Conservation (phyloP, 768 basidiomycete species). For the Agrocybe praecox region DNA sequence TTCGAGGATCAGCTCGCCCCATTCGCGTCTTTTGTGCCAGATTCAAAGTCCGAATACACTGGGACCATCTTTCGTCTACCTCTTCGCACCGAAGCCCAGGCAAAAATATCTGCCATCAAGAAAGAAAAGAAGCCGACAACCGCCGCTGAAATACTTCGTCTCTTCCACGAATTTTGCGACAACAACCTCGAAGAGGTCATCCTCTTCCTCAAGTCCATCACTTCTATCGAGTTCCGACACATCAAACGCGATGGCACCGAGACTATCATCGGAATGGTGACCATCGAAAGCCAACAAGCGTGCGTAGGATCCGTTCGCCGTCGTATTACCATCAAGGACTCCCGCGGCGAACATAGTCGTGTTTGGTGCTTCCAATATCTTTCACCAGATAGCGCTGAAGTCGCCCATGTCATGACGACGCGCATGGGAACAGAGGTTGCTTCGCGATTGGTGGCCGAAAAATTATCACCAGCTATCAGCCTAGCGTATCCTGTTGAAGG, state of each 20-base stretch:
- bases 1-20: conserved; percentile 17
- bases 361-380: conserved; percentile 32
- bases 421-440: conserved; percentile 30
- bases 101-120: conserved; percentile 33
- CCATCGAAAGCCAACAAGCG: not conserved
- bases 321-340: not conserved
- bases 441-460: conserved; percentile 33
- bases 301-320: not conserved
- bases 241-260: conserved; percentile 21
- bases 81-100: conserved; percentile 34
- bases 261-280: conserved; percentile 1
- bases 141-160: conserved; percentile 31
- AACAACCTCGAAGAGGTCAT: conserved; percentile 39
- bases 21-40: conserved; percentile 12
- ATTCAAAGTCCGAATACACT: conserved; percentile 15
- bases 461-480: conserved; percentile 37
- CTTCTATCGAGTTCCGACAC: conserved; percentile 37
- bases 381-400: conserved; percentile 22
- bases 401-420: conserved; percentile 17
- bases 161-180: conserved; percentile 39
- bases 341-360: not conserved
- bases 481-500: conserved; percentile 32
- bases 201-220: conserved; percentile 42
- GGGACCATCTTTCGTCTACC: conserved; percentile 50
- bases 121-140: conserved; percentile 11